Conservation (phyloP, 805 yeast genomes). For the Diddensiella santjacobensis region DNA sequence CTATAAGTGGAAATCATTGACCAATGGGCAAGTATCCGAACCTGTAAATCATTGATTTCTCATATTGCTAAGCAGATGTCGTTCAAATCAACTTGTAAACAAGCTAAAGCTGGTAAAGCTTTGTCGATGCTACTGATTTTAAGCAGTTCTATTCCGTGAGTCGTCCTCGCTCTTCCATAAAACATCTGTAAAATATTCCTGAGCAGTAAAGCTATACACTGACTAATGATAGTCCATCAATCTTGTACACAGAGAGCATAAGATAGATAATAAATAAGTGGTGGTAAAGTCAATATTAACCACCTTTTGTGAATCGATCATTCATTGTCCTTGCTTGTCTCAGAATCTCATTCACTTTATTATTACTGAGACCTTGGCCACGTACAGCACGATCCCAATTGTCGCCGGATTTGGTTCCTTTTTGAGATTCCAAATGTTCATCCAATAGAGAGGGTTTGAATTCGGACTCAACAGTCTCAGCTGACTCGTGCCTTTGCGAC, state of each 20-base stretch:
- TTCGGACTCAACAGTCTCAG: not conserved
- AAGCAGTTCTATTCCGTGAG: too few species aligned
- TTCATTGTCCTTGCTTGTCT: constrained; percentile 13
- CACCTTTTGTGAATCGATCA: constrained; percentile 14
- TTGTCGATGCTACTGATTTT: too few species aligned
- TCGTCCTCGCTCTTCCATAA: too few species aligned
- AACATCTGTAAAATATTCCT: too few species aligned
- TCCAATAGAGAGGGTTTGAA: constrained; percentile 15
- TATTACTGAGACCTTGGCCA: constrained; percentile 5
- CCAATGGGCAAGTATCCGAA: too few species aligned
- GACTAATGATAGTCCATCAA: not conserved
- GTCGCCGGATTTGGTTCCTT: constrained; percentile 3
- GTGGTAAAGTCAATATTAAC: too few species aligned
- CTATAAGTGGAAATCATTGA: too few species aligned
- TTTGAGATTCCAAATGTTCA: constrained; percentile 11
- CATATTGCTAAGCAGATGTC: too few species aligned
- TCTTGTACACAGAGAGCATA: not conserved
- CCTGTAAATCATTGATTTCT: too few species aligned
- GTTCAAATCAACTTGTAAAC: too few species aligned
- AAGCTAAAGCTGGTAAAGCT: too few species aligned
- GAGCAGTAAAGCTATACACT: not conserved
- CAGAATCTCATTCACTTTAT: constrained; percentile 7
- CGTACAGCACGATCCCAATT: constrained; percentile 15
- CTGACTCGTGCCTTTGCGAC: not conserved
- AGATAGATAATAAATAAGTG: too few species aligned